phyloP scores from a whole-genome alignment of 345 rosid species.

The Camelina neglecta region DNA sequence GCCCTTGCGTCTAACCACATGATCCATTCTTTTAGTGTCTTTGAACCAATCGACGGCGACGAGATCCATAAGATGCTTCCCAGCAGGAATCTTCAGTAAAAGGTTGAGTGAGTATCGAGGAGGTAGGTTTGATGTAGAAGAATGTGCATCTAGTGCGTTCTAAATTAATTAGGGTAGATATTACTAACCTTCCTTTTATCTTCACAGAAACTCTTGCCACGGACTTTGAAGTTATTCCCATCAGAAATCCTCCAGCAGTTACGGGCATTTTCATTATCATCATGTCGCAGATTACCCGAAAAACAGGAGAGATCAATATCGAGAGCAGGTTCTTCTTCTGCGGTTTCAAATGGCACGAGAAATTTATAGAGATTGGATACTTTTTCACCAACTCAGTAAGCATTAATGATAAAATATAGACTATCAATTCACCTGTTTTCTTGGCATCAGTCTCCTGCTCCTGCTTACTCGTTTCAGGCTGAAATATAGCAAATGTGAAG shows the following conservation, averaged over 20 bases:
- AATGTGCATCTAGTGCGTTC: constrained; percentile 5
- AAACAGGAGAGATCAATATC: constrained; percentile 85
- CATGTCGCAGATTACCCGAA: constrained; percentile 78
- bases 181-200: constrained; percentile 83
- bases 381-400: constrained; percentile 6
- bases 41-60: constrained; percentile 99
- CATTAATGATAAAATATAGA: constrained; percentile 5
- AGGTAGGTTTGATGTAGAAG: constrained; percentile 1
- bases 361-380: constrained; percentile 16
- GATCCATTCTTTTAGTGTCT: constrained; percentile 95
- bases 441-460: constrained; percentile 61
- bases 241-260: constrained; percentile 89
- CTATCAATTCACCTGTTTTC: constrained; percentile 64
- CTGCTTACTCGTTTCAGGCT: constrained; percentile 56
- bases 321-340: constrained; percentile 75
- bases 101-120: constrained; percentile 22
- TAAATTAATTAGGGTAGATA: constrained; percentile 1
- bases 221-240: constrained; percentile 93
- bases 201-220: constrained; percentile 84
- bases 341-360: constrained; percentile 49
- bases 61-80: constrained; percentile 96
- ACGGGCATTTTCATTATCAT: constrained; percentile 86
- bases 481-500: constrained; percentile 33
- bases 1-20: constrained; percentile 89
- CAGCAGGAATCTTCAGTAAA: constrained; percentile 80